Conservation (phyloP, 2,329 filamentous ascomycete genomes). For the Arthrobotrys iridis region DNA sequence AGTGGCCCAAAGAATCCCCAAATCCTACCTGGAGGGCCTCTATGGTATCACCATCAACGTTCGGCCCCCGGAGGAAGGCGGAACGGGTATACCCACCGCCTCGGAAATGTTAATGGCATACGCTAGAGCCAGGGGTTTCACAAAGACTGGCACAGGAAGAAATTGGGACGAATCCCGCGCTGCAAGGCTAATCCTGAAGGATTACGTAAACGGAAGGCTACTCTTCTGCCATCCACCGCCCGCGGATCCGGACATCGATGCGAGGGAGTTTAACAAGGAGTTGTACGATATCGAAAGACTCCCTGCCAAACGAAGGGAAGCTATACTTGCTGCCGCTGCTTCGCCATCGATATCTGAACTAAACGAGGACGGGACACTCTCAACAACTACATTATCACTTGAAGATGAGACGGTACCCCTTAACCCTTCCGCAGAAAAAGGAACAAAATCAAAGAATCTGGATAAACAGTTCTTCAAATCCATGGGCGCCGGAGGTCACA, state of each 20-base stretch:
- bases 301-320: conserved; percentile 76
- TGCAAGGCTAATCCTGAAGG: conserved; percentile 88
- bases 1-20: conserved; percentile 84
- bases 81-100: conserved; percentile 84
- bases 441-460: conserved; percentile 77
- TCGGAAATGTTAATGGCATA: conserved; percentile 87
- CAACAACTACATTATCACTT: neutral
- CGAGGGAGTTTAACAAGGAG: conserved; percentile 82
- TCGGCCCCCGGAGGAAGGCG: conserved; percentile 86
- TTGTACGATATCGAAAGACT: conserved; percentile 86
- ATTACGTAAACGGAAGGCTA: conserved; percentile 96
- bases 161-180: conserved; percentile 88
- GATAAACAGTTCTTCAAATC: conserved; percentile 90
- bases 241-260: conserved; percentile 71
- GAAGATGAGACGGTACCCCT: conserved; percentile 57
- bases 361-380: conserved; percentile 9
- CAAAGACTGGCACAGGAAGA: conserved; percentile 85
- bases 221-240: conserved; percentile 91
- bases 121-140: conserved; percentile 87
- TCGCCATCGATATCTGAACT: conserved; percentile 15
- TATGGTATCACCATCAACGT: conserved; percentile 91
- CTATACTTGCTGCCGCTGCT: conserved; percentile 22
- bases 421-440: conserved; percentile 64
- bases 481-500: conserved; percentile 71
- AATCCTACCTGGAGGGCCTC: conserved; percentile 86